Evolutionary conservation across 1,284 basidiomycete species (phyloP), one percentile per base, ranked within the genome.

Genomic region (Volvariella surrecta): DNA sequence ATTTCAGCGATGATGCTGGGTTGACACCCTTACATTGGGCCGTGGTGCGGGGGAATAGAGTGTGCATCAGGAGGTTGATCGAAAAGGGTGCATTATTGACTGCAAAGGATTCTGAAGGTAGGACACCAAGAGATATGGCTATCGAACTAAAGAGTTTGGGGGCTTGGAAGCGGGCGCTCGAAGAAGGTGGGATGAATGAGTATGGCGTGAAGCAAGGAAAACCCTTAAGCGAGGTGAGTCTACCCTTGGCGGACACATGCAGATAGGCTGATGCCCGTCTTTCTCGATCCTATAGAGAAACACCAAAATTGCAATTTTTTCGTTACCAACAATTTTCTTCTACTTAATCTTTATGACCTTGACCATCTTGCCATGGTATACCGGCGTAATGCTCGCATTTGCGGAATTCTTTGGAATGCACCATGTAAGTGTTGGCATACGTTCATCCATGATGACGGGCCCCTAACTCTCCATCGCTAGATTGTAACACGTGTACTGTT

Each of bases 21-120:
- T 72, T 99, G 43, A 81, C 91, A 0, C 91, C 96, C 0, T 71
- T 99, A 41, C 96, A 99, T 59, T 99, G 96, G 96, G 94, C 93
- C 1, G 94, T 96, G n/a, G 95, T 99, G 9, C 81, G 93, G 49
- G 96, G 95, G 4, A 96, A 94, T 57, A 71, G 85, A 43, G 68
- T 79, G 35, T 92, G 90, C 57, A 95, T 99, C 44, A 74, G 86
- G 18, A 76, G 86, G 40, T 67, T 99, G 10, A 64, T 96, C 9
- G 84, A 91, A 51, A 86, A 86, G 13, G 93, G 92, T 0, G 87
- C 83, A 1, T 89, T 93, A 59, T 64, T 97, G 9, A 72, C 73
- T 32, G 82, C 83, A 3, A 89, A 87, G 56, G 93, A 95, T 52
- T 78, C 76, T 13, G 80, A 87, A 41, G 89, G 89, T 2, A 82